A percentile compares a stretch with the other conserved stretches of the same genome.
phyloP scores from a whole-genome alignment of 2,329 filamentous ascomycete genomes.

The Exophiala dermatitidis region DNA sequence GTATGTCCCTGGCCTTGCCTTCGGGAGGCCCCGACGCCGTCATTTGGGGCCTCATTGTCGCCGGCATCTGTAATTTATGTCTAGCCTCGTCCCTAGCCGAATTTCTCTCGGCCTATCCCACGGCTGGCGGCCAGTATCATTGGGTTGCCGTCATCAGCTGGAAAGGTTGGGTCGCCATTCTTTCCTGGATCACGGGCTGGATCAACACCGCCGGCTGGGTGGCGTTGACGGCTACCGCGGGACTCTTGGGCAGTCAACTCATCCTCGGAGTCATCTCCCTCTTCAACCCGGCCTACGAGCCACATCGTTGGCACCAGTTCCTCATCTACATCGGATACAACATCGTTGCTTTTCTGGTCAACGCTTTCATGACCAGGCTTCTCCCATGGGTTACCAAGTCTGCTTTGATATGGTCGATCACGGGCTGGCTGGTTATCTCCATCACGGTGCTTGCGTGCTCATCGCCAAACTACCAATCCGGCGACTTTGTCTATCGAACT shows the following conservation, averaged over 20 bases:
- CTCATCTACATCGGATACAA: constrained; percentile 63
- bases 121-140: constrained; percentile 51
- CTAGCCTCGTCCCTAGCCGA: constrained; percentile 63
- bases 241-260: constrained; percentile 60
- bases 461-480: constrained; percentile 58
- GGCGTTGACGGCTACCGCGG: constrained; percentile 60
- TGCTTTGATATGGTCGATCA: constrained; percentile 64
- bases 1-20: constrained; percentile 55
- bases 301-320: constrained; percentile 64
- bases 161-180: constrained; percentile 52
- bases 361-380: constrained; percentile 55
- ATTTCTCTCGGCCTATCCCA: constrained; percentile 60
- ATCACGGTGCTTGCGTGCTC: constrained; percentile 62
- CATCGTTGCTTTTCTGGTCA: constrained; percentile 54
- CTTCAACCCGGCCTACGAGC: constrained; percentile 51
- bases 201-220: constrained; percentile 30
- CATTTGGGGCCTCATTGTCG: constrained; percentile 60
- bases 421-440: constrained; percentile 62
- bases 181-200: constrained; percentile 62
- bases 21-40: constrained; percentile 64
- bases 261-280: constrained; percentile 59
- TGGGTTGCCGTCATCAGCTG: constrained; percentile 61
- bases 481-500: constrained; percentile 46
- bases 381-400: constrained; percentile 61
- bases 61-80: constrained; percentile 62